Evolutionary conservation across 2,329 filamentous ascomycete genomes (phyloP).

Genomic region (Nigrospora sphaerica): DNA sequence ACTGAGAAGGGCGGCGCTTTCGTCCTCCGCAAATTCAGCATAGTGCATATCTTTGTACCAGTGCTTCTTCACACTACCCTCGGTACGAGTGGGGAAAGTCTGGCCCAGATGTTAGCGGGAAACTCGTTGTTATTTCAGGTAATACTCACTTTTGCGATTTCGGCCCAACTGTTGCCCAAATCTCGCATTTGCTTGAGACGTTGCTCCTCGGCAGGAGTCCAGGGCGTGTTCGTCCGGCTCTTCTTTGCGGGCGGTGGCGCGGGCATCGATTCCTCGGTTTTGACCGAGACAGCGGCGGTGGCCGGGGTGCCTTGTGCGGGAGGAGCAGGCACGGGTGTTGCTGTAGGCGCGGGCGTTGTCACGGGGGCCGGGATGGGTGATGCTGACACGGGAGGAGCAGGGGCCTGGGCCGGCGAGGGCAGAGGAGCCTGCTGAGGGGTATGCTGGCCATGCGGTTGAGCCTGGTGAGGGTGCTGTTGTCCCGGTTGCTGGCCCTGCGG

Average conservation of each 20-base stretch:
- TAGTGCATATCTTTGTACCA: constrained; percentile 99
- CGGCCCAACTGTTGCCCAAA: constrained; percentile 88
- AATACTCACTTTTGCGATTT: constrained; percentile 81
- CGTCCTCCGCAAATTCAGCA: constrained; percentile 94
- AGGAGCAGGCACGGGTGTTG: constrained; percentile 21
- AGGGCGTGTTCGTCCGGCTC: constrained; percentile 95
- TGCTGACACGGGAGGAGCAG: constrained; percentile 24
- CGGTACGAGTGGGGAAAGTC: constrained; percentile 88
- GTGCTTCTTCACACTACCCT: constrained; percentile 98
- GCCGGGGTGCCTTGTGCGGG: constrained; percentile 20
- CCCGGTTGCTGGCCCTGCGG: constrained; percentile 1
- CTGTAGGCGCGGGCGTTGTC: constrained; percentile 25
- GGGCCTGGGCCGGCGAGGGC: constrained; percentile 3
- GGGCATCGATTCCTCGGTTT: constrained; percentile 24
- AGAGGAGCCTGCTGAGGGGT: constrained; percentile 3
- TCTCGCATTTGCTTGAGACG: constrained; percentile 92
- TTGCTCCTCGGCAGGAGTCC: constrained; percentile 92
- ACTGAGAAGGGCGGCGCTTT: constrained; percentile 76
- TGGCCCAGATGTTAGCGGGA: constrained; percentile 27
- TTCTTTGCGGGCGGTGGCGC: constrained; percentile 68
- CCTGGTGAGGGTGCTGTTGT: constrained; percentile 15
- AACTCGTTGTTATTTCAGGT: neutral
- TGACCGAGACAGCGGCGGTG: constrained; percentile 17
- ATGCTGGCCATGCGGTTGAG: constrained; percentile 16
- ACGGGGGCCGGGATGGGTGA: constrained; percentile 21